These are phyloP conservation scores for Zanthoxylum bungeanum DNA, from an alignment of 345 rosid species.

Conservation along the genomic window DNA sequence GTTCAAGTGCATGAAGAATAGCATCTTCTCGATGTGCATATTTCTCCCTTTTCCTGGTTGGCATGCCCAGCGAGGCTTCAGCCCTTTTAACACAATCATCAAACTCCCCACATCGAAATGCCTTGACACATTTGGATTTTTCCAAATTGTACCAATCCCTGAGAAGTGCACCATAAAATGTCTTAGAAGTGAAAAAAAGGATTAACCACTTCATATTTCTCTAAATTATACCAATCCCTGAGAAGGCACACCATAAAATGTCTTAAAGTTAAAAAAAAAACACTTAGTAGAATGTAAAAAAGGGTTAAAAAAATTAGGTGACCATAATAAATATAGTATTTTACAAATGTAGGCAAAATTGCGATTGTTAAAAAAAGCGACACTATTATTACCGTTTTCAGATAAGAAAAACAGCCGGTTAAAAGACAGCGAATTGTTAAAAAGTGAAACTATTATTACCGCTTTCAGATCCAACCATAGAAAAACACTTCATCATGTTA, in stretches of 20 bases:
- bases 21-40: conserved; percentile 99
- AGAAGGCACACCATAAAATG: too few relatives aligned
- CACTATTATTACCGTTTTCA: too few relatives aligned
- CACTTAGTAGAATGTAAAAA: too few relatives aligned
- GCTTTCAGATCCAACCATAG: neutral
- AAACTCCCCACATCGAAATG: conserved; percentile 97
- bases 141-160: conserved; percentile 99
- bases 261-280: too few relatives aligned
- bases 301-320: neutral
- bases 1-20: conserved; percentile 97
- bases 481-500: neutral
- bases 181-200: neutral
- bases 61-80: conserved; percentile 72
- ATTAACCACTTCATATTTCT: neutral
- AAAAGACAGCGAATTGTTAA: too few relatives aligned
- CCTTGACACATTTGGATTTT: conserved; percentile 95
- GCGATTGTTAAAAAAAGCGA: too few relatives aligned
- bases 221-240: too few relatives aligned
- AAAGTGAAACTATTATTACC: neutral
- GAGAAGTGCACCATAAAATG: conserved; percentile 17
- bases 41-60: conserved; percentile 90
- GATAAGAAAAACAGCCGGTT: too few relatives aligned
- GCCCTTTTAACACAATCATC: conserved; percentile 93
- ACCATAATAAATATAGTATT: neutral
- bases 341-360: neutral